Conservation (phyloP, 1,284 basidiomycete species). For the Microbotryomycetes sp. region DNA sequence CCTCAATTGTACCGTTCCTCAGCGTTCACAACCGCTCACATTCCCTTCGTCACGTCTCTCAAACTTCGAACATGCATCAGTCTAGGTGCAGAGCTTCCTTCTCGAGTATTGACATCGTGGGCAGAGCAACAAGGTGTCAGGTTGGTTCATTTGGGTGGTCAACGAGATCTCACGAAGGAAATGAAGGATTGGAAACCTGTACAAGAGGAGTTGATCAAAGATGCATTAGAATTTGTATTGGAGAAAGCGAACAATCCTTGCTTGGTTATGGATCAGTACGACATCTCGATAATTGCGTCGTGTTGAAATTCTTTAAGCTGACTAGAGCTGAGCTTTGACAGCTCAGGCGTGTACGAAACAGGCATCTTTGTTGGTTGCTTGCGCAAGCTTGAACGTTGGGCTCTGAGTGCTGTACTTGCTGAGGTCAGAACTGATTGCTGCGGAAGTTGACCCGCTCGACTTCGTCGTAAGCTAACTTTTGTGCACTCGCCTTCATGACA, state of each 20-base stretch:
- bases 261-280: conserved; percentile 10
- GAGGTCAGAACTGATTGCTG: conserved; percentile 36
- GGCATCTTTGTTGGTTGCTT: conserved; percentile 52
- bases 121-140: not conserved
- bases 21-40: not conserved
- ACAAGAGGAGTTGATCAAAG: conserved; percentile 9
- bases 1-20: conserved; percentile 6
- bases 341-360: conserved; percentile 36
- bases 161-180: not conserved
- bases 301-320: not conserved
- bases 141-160: conserved; percentile 3
- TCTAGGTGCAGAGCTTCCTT: conserved; percentile 2
- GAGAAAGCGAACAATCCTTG: conserved; percentile 4
- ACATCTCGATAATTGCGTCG: not conserved
- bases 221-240: conserved; percentile 5
- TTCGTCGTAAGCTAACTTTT: too few relatives aligned
- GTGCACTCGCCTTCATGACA: not conserved
- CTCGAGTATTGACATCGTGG: not conserved
- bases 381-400: conserved; percentile 51
- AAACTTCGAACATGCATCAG: not conserved
- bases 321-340: not conserved
- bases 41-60: not conserved
- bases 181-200: conserved; percentile 7
- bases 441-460: not conserved
- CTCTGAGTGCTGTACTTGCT: conserved; percentile 51